These are phyloP conservation scores for Monosporascus sp. DNA, from an alignment of 2,329 filamentous ascomycete species.

Conservation along the genomic window DNA sequence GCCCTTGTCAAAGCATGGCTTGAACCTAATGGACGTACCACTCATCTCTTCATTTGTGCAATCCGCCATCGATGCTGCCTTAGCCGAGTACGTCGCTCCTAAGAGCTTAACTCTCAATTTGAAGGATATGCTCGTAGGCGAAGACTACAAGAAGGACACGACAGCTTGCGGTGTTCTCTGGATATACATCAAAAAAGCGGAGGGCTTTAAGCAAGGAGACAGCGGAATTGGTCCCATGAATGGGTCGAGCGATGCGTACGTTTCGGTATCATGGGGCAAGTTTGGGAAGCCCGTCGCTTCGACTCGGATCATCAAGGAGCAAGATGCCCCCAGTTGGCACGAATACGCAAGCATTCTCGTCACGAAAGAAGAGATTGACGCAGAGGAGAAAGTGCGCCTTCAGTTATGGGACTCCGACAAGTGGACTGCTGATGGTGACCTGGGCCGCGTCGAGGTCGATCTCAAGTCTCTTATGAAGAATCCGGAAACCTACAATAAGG, in stretches of 20 bases:
- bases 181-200: slow-evolving; percentile 60
- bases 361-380: slow-evolving; percentile 65
- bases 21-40: slow-evolving; percentile 72
- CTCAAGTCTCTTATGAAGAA: slow-evolving; percentile 59
- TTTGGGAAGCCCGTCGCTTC: slow-evolving; percentile 65
- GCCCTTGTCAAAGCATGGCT: slow-evolving; percentile 60
- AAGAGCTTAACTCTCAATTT: slow-evolving; percentile 69
- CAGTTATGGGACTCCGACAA: slow-evolving; percentile 75
- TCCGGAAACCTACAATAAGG: slow-evolving; percentile 52
- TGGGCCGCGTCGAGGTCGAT: slow-evolving; percentile 66
- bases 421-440: slow-evolving; percentile 66
- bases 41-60: slow-evolving; percentile 72
- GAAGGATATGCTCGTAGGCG: slow-evolving; percentile 71
- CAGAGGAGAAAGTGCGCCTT: slow-evolving; percentile 61
- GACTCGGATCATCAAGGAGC: slow-evolving; percentile 58
- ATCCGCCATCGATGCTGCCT: slow-evolving; percentile 65
- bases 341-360: slow-evolving; percentile 67
- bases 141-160: slow-evolving; percentile 75
- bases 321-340: slow-evolving; percentile 66
- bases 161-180: slow-evolving; percentile 58
- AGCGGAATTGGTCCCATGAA: slow-evolving; percentile 53
- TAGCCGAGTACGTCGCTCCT: slow-evolving; percentile 71
- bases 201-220: slow-evolving; percentile 68
- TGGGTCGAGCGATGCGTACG: slow-evolving; percentile 64
- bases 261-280: slow-evolving; percentile 71